phyloP scores from a whole-genome alignment of 73 alveolate species.

The Paramecium bursaria region DNA sequence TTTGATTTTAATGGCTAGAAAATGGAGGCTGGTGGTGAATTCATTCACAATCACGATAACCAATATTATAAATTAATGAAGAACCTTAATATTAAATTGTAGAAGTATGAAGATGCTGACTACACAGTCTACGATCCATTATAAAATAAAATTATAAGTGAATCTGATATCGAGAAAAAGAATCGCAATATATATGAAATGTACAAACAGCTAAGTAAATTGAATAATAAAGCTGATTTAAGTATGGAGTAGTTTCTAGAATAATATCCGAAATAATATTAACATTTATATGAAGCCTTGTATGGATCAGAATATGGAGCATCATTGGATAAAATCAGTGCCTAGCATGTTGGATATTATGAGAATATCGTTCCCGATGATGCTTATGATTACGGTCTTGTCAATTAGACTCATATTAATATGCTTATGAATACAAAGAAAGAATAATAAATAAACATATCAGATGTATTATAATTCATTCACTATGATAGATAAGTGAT shows the following conservation, averaged over 20 bases:
- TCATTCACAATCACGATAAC: slow-evolving; percentile 48
- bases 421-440: not conserved
- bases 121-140: slow-evolving; percentile 41
- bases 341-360: slow-evolving; percentile 5
- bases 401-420: not conserved
- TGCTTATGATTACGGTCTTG: slow-evolving; percentile 35
- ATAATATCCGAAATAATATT: not conserved
- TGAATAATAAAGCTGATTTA: not conserved
- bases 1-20: not conserved
- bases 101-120: not conserved
- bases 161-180: not conserved
- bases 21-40: slow-evolving; percentile 53
- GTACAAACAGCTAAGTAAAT: not conserved
- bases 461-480: slow-evolving; percentile 6
- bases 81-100: not conserved
- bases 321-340: slow-evolving; percentile 17
- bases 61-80: slow-evolving; percentile 23
- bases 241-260: not conserved
- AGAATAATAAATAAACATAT: no score
- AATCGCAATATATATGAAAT: no score
- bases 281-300: slow-evolving; percentile 18
- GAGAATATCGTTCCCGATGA: slow-evolving; percentile 25
- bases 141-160: not conserved
- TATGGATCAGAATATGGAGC: slow-evolving; percentile 64
- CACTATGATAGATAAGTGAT: not conserved